A percentile compares a stretch with the other conserved stretches of the same genome.
These are phyloP conservation scores for Purpureocillium takamizusanense DNA, from an alignment of 2,329 filamentous ascomycete genomes.

Conservation along the genomic window DNA sequence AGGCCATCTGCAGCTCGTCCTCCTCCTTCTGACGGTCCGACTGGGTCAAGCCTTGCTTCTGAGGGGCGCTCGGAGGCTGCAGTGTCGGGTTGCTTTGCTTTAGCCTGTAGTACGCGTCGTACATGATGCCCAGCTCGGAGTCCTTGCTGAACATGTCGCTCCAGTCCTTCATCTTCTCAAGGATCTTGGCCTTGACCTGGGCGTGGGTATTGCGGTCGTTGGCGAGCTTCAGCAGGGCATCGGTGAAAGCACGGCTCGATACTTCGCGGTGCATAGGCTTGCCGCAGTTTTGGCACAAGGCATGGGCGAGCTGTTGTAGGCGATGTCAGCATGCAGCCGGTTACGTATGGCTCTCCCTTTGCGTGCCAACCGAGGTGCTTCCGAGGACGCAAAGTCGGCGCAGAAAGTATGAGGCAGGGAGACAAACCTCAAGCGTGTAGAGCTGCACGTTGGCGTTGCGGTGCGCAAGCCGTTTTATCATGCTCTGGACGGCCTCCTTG, in stretches of 20 bases:
- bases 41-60: slow-evolving; percentile 86
- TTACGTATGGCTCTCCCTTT: too few species aligned
- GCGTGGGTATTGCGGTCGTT: slow-evolving; percentile 92
- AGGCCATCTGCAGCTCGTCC: slow-evolving; percentile 91
- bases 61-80: slow-evolving; percentile 84
- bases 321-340: slow-evolving; percentile 1
- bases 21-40: slow-evolving; percentile 90
- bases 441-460: slow-evolving; percentile 94
- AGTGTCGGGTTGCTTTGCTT: slow-evolving; percentile 81
- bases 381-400: too few species aligned
- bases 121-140: slow-evolving; percentile 93
- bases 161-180: slow-evolving; percentile 96
- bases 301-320: slow-evolving; percentile 64
- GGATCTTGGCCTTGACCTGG: slow-evolving; percentile 93
- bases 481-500: slow-evolving; percentile 78
- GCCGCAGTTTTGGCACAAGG: slow-evolving; percentile 86
- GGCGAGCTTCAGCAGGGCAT: slow-evolving; percentile 81
- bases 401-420: too few species aligned
- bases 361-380: too few species aligned
- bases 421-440: slow-evolving; percentile 73
- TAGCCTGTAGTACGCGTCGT: slow-evolving; percentile 82
- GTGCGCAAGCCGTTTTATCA: slow-evolving; percentile 88
- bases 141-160: slow-evolving; percentile 87
- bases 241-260: slow-evolving; percentile 86
- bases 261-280: slow-evolving; percentile 80